Conservation (phyloP, 192 early-diverging fungal species). For the Coemansia sp. region DNA sequence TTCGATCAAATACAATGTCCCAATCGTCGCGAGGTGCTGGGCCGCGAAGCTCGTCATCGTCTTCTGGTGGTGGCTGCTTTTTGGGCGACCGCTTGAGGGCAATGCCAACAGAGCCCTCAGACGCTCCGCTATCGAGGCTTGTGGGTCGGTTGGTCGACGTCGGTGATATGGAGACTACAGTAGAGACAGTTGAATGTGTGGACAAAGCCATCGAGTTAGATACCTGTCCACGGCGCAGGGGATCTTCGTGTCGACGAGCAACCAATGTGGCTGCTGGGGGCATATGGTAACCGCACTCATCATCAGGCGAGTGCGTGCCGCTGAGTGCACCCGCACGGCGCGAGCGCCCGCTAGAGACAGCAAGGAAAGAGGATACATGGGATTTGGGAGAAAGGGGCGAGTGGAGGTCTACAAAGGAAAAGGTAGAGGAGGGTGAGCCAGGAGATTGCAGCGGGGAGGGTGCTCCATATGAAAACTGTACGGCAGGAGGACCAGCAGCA, state of each 20-base stretch:
- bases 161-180: constrained; percentile 44
- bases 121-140: constrained; percentile 25
- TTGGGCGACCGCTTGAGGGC: constrained; percentile 10
- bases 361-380: constrained; percentile 1
- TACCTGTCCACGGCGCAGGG: constrained; percentile 11
- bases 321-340: constrained; percentile 27
- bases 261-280: neutral
- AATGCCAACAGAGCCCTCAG: constrained; percentile 14
- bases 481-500: neutral
- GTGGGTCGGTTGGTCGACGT: constrained; percentile 21
- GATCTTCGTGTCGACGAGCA: constrained; percentile 5
- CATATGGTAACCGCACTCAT: neutral
- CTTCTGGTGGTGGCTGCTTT: constrained; percentile 15
- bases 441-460: constrained; percentile 21
- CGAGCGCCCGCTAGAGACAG: constrained; percentile 14
- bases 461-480: constrained; percentile 5
- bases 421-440: constrained; percentile 25
- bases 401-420: constrained; percentile 29
- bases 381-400: constrained; percentile 20
- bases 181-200: constrained; percentile 28
- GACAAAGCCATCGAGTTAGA: constrained; percentile 34
- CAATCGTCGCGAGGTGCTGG: constrained; percentile 58
- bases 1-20: constrained; percentile 61
- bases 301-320: constrained; percentile 6
- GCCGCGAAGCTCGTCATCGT: constrained; percentile 46